These are phyloP conservation scores for Collybia mongolica DNA, from an alignment of 768 basidiomycete species.

Conservation along the genomic window DNA sequence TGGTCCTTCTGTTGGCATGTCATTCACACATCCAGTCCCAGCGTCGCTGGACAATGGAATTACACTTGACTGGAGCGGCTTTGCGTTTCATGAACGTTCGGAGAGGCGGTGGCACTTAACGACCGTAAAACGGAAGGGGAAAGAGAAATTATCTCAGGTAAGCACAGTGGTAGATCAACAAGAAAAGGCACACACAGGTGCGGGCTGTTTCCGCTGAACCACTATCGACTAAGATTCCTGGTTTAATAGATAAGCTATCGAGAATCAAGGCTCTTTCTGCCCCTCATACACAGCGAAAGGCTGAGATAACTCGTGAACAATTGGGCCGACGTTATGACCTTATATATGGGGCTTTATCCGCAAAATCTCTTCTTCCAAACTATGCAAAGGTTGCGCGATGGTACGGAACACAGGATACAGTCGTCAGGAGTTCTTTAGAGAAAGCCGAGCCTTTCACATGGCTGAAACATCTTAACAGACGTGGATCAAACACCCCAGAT, in stretches of 20 bases:
- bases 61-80: slow-evolving; percentile 75
- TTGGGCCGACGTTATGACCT: slow-evolving; percentile 62
- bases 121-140: slow-evolving; percentile 59
- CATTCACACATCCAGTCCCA: slow-evolving; percentile 60
- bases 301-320: slow-evolving; percentile 62
- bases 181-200: slow-evolving; percentile 57
- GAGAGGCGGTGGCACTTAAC: slow-evolving; percentile 64
- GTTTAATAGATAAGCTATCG: slow-evolving; percentile 51
- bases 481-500: slow-evolving; percentile 22
- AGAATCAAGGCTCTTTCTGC: slow-evolving; percentile 49
- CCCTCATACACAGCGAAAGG: slow-evolving; percentile 60
- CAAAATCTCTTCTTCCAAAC: slow-evolving; percentile 32
- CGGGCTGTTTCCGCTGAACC: slow-evolving; percentile 6
- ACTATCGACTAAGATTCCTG: not conserved
- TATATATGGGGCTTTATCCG: slow-evolving; percentile 39
- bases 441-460: slow-evolving; percentile 70
- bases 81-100: slow-evolving; percentile 47
- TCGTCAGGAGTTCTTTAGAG: slow-evolving; percentile 53
- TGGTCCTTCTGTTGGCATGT: slow-evolving; percentile 56
- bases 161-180: slow-evolving; percentile 56
- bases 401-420: slow-evolving; percentile 50
- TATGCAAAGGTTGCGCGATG: slow-evolving; percentile 55
- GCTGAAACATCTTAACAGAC: slow-evolving; percentile 65
- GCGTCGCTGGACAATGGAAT: slow-evolving; percentile 65
- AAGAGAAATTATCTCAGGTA: slow-evolving; percentile 41